Percentiles rank a stretch among this genome's conserved stretches.
phyloP scores from a whole-genome alignment of 257 asterid species.

The Linderniella brevidens region DNA sequence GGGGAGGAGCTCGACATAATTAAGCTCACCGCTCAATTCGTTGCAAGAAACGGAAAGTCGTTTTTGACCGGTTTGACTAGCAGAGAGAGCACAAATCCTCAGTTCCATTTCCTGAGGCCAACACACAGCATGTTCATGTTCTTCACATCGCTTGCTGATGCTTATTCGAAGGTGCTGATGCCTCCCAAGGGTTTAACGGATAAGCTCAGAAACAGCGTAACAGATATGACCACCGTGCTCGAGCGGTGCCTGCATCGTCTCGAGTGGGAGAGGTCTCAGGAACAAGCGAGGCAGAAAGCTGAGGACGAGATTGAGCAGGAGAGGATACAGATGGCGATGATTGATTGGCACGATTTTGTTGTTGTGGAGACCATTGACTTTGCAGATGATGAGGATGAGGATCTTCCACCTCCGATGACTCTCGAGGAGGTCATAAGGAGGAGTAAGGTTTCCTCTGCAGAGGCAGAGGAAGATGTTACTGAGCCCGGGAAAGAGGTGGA shows the following conservation, averaged over 20 bases:
- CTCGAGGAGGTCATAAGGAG: conserved; percentile 91
- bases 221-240: conserved; percentile 77
- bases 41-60: conserved; percentile 80
- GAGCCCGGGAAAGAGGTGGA: conserved; percentile 92
- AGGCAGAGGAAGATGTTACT: conserved; percentile 57
- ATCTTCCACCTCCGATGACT: conserved; percentile 91
- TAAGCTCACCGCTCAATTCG: conserved; percentile 92
- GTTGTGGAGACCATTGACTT: conserved; percentile 88
- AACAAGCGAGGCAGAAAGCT: conserved; percentile 88
- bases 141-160: conserved; percentile 90
- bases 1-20: conserved; percentile 90
- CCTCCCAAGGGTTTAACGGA: conserved; percentile 69
- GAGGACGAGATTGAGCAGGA: conserved; percentile 92
- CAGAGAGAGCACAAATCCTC: conserved; percentile 76
- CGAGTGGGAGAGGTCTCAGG: conserved; percentile 93
- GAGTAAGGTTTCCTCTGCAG: conserved; percentile 60
- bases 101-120: conserved; percentile 81
- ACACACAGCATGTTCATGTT: conserved; percentile 96
- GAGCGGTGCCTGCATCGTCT: conserved; percentile 78
- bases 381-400: conserved; percentile 92
- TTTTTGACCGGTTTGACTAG: conserved; percentile 82
- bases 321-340: conserved; percentile 79
- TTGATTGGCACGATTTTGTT: conserved; percentile 97
- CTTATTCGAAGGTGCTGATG: conserved; percentile 85
- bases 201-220: conserved; percentile 51